Evolutionary conservation across 1,284 basidiomycete genomes (phyloP), one percentile per base, ranked within the genome.

Genomic region (Melampsora larici-populina): DNA sequence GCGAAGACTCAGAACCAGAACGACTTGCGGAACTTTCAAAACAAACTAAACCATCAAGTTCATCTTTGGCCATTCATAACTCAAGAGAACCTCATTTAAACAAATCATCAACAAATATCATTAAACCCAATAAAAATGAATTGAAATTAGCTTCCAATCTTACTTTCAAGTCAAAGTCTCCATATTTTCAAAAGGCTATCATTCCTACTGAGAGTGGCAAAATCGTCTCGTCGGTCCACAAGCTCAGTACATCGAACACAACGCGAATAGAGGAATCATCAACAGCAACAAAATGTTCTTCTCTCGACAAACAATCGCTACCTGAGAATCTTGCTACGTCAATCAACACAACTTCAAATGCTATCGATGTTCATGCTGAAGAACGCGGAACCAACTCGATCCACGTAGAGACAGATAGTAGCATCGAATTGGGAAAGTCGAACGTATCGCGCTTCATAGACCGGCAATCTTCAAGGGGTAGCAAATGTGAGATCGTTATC

Each of bases 1-100:
- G n/a, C 13, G 55, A 43, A 43, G 40, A 58, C 55, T n/a, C 55
- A 24, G 55, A 58, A 58, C 55, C 55, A 29, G 55, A 58, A 58
- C 55, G 55, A 29, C 55, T 58, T 29, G 55, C 21, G 55, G 7
- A 15, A 58, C 26, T 58, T 24, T n/a, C 55, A 58, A 6, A 58
- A 29, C 55, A 58, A 29, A 8, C 55, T 7, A 58, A 29, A 29
- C 7, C 21, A 58, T 29, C 21, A 29, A 58, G 26, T 7, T 8
- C 55, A n/a, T n/a, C 26, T 24, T 6, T 58, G 7, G 55, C n/a
- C 9, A n/a, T 24, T 24, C 26, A 8, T 29, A 58, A 58, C 26
- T 29, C n/a, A 4, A n/a, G 26, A 9, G n/a, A n/a, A n/a, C 21
- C 1, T 29, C 3, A 8, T 24, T n/a, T 15, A 7, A 58, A 58